Evolutionary conservation across 2,329 filamentous ascomycete species (phyloP), one percentile per base, ranked within the genome.

Genomic region (Raffaelea arxii): DNA sequence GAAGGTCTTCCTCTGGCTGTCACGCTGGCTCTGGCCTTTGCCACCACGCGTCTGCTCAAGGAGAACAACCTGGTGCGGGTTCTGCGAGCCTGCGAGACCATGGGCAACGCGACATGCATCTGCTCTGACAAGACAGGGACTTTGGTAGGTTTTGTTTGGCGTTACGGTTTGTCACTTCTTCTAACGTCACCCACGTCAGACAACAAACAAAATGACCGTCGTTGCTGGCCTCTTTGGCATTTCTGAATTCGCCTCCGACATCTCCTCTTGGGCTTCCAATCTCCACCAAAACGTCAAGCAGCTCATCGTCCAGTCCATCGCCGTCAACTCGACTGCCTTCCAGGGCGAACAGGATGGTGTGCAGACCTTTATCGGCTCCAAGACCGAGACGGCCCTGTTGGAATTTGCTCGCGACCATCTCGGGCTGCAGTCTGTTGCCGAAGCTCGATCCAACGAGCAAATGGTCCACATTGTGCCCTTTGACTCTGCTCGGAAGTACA

Each of bases 41-140:
- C 84, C 5, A 88, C 84, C 1, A 86, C 79, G 11, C 77, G 81
- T 46, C 88, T 88, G 84, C 65, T 87, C 49, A 83, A 78, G 55
- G 84, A 88, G 62, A 84, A 85, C 65, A 88, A 88, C 55, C 65
- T 89, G 48, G 84, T 88, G 38, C 79, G 84, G 32, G 80, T 87
- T 48, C 71, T 89, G 47, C 84, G 85, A 56, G 82, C 84, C 21
- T 88, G 84, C 56, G 84, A 88, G 62, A 86, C 86, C 40, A 88
- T 88, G 84, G 84, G 84, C 45, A 88, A 82, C 55, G 78, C 78
- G 3, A 62, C 59, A 1, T 56, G 56, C 0, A 82, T 83, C 43
- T 83, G 79, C 63, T 82, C 78, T 1, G 79, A 83, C 65, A 83
- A 83, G 63, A 83, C 79, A 0, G 79, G 79, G 40, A 83, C 79